Conservation (phyloP, 225 moss, liverwort and hornwort genomes). For the Thuidium tamariscinum region DNA sequence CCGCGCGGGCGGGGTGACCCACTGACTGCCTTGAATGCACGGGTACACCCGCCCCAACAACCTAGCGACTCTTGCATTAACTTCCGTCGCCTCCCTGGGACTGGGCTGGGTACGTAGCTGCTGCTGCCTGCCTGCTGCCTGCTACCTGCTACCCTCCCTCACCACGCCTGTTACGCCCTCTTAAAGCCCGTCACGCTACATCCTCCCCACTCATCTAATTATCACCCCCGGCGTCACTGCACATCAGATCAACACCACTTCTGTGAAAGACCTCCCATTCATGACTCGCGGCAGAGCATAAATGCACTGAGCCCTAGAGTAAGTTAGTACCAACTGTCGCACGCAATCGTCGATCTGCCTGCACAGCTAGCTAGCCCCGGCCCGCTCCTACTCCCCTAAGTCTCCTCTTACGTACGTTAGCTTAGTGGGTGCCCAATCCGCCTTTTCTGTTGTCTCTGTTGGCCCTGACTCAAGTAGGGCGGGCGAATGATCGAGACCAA, state of each 20-base stretch:
- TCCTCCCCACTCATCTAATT: not conserved
- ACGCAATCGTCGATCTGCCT: not conserved
- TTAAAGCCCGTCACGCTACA: not conserved
- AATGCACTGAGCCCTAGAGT: not conserved
- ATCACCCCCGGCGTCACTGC: not conserved
- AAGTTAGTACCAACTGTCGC: not conserved
- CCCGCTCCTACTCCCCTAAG: not conserved
- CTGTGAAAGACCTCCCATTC: not conserved
- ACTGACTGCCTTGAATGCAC: slow-evolving; percentile 6
- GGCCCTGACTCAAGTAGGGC: not conserved
- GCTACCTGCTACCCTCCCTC: not conserved
- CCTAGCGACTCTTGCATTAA: not conserved
- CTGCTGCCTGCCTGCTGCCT: not conserved
- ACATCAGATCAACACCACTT: not conserved
- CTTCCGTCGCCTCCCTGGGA: not conserved
- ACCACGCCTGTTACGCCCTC: not conserved
- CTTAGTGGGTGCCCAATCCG: not conserved
- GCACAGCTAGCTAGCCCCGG: not conserved
- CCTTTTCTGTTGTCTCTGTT: not conserved
- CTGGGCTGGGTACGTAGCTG: not conserved
- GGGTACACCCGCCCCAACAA: slow-evolving; percentile 23
- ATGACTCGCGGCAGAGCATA: not conserved
- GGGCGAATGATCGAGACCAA: not conserved
- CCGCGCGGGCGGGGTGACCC: not conserved
- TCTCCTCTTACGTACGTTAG: too few relatives aligned